Base-by-base conservation (phyloP, 2,329 filamentous ascomycete genomes). In the Colletotrichum spinosum region DNA sequence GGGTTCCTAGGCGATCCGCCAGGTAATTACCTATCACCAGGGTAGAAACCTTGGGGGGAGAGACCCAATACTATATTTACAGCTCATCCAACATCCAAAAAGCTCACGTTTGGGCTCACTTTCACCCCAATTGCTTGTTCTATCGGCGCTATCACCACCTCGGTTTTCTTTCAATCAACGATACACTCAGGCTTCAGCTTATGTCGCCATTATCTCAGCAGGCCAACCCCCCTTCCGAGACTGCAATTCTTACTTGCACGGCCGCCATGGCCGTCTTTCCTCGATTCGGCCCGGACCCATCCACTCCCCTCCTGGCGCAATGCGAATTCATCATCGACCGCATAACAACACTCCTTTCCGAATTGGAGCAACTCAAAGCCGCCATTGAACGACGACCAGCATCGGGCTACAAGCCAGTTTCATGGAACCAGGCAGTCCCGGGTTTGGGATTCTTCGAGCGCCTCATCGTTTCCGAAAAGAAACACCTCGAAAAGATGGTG, bases 371-470 rank as follows among this genome's bases (percentile, higher is more conserved):
- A 65, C 67, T 68, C 44, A 68, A 68, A 4, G 48, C 46, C 2
- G 65, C 65, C 12, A 52, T 68, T 6, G 56, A 61, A 7, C 37
- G 41, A 9, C 67, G 65, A 15, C 67, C 67, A 4, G 42, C 53
- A 7, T 46, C 65, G 9, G 65, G 60, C 9, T 38, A 53, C 39
- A 68, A 68, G 15, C 55, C 60, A 9, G 39, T 67, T 4, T 49
- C 56, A 6, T 68, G 67, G 67, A 68, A 68, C 60, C 67, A 68
- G 4, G 67, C 67, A 2, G 58, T 68, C 7, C 60, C 67, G 2
- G 67, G 67, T 1, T 49, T 68, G 3, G 67, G 67, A 12, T 34
- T 45, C 39, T 68, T 68, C 39, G 67, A 68, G 42, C 55, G 67
- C 17, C 55, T 68, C 6, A 56, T 68, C 3, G 15, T 65, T 2